Evolutionary conservation across 1,284 basidiomycete species (phyloP).

Genomic region (Peniophora sp.): DNA sequence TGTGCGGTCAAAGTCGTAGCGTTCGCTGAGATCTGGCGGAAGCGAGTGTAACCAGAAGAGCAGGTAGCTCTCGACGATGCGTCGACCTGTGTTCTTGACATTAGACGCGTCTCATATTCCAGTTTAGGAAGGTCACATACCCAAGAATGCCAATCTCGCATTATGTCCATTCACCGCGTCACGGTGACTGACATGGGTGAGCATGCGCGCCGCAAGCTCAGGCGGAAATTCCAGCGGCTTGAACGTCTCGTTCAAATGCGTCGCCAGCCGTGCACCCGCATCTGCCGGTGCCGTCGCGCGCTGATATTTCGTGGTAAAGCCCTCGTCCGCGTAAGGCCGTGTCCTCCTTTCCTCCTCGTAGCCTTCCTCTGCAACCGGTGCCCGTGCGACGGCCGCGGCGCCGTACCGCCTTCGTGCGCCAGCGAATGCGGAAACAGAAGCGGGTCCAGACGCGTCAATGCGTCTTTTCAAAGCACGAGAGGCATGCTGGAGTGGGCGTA

Average conservation of each 20-base stretch:
- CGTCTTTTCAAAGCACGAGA: too few species aligned
- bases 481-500: too few species aligned
- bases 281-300: not conserved
- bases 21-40: conserved; percentile 32
- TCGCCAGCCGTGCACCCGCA: conserved; percentile 24
- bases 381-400: too few species aligned
- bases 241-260: conserved; percentile 57
- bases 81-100: conserved; percentile 42
- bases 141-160: conserved; percentile 59
- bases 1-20: conserved; percentile 46
- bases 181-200: conserved; percentile 70
- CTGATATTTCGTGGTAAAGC: too few species aligned
- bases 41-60: conserved; percentile 63
- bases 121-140: conserved; percentile 27
- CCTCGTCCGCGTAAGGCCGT: too few species aligned
- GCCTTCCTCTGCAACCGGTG: too few species aligned
- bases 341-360: too few species aligned
- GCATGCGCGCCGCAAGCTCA: conserved; percentile 59
- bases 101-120: not conserved
- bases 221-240: conserved; percentile 58
- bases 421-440: too few species aligned
- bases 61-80: conserved; percentile 66
- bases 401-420: too few species aligned
- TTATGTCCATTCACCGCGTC: conserved; percentile 62
- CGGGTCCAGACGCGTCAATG: too few species aligned